Evolutionary conservation across 768 basidiomycete species (phyloP), one percentile per base, ranked within the genome.

Genomic region (Rhodotorula diobovata): DNA sequence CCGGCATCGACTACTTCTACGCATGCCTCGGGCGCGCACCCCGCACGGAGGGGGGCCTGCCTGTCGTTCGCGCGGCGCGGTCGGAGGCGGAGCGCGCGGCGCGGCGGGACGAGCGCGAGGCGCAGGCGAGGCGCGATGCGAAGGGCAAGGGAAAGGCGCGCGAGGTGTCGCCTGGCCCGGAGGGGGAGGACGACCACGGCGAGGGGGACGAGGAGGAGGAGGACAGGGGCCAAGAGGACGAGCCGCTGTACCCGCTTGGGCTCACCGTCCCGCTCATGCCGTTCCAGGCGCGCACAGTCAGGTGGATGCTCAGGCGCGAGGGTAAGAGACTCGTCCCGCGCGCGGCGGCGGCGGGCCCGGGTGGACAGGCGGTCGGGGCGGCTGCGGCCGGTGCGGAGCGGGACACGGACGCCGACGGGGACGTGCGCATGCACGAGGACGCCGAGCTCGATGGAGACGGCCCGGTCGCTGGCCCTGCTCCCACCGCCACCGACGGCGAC

Each of bases 221-320:
- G 15, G 66, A 41, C 10, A 20, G 58, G 25, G 61, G 39, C 4
- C 51, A 28, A 8, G 70, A 75, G 43, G 74, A 75, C 43, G 65
- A 70, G 25, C 37, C 64, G 23, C 55, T 79, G 14, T 78, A 79
- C 50, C 80, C 82, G 1, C 59, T 66, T 41, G 79, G 76, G 21
- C 73, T 82, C 70, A 55, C 66, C 2, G 77, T 80, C 18, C 72
- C 64, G 23, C 74, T 83, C 0, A 75, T 80, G 16, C 82, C 82
- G 2, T 83, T 83, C 71, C 82, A 83, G 72, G 75, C 63, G 39
- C 67, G 81, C 32, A 78, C 79, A 8, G 71, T 83, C 1, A 58
- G 77, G 8, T 78, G 80, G 75, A 71, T 82, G 61, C 72, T 82
- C 18, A 63, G 68, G 12, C 35, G 74, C 30, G 81, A 75, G 79